These are phyloP conservation scores for Cladosporium sp. DNA, from an alignment of 2,329 filamentous ascomycete genomes.

Conservation along the genomic window DNA sequence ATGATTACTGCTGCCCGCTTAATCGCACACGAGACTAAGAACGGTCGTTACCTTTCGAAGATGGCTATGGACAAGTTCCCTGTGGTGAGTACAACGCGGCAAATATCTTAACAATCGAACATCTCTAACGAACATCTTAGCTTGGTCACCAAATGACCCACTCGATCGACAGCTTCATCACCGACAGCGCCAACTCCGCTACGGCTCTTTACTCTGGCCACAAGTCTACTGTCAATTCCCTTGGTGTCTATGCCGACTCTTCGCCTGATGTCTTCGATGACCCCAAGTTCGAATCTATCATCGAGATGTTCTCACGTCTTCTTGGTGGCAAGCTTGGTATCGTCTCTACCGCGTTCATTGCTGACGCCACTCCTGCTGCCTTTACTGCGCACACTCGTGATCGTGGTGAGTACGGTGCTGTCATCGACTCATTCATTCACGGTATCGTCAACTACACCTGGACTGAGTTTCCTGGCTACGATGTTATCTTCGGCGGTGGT, in stretches of 20 bases:
- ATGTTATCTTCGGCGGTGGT: slow-evolving; percentile 72
- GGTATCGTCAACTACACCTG: slow-evolving; percentile 76
- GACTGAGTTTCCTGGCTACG: slow-evolving; percentile 68
- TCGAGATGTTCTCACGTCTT: slow-evolving; percentile 69
- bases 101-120: neutral
- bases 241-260: slow-evolving; percentile 77
- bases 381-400: slow-evolving; percentile 67
- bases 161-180: slow-evolving; percentile 79
- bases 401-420: slow-evolving; percentile 62
- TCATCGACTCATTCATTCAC: slow-evolving; percentile 72
- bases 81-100: slow-evolving; percentile 21
- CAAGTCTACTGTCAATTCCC: slow-evolving; percentile 76
- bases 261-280: slow-evolving; percentile 71
- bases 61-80: slow-evolving; percentile 76
- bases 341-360: slow-evolving; percentile 75
- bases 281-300: slow-evolving; percentile 80
- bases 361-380: slow-evolving; percentile 77
- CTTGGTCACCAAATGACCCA: slow-evolving; percentile 85
- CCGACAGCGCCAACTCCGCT: slow-evolving; percentile 79
- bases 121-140: neutral
- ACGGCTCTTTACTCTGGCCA: slow-evolving; percentile 77
- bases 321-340: slow-evolving; percentile 56
- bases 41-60: slow-evolving; percentile 73
- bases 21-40: slow-evolving; percentile 75
- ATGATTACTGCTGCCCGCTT: slow-evolving; percentile 61